Evolutionary conservation across 176 grass and related monocot genomes (phyloP).

Genomic region (Cymbopogon citratus): DNA sequence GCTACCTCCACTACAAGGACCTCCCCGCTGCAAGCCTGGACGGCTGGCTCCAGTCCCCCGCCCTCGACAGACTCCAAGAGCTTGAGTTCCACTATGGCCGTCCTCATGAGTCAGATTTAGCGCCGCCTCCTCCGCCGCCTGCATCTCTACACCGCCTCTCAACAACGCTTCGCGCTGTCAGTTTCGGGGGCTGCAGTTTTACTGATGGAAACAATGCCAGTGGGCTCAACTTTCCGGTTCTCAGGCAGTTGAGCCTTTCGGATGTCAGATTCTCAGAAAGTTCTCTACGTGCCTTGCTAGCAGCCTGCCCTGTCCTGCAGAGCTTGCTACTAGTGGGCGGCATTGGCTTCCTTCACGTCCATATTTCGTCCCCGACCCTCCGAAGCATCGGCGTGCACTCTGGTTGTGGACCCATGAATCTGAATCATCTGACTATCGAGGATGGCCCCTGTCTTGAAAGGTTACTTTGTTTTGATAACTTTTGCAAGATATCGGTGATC

Average conservation of each 20-base stretch:
- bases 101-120: background rate
- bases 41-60: background rate
- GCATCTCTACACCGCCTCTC: background rate
- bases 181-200: background rate
- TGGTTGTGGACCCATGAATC: background rate
- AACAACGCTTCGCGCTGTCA: background rate
- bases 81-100: too few species aligned
- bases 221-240: background rate
- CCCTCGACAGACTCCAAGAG: background rate
- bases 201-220: background rate
- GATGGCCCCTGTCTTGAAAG: background rate
- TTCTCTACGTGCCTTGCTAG: background rate
- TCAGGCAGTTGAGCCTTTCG: background rate
- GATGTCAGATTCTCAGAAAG: background rate
- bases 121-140: too few species aligned
- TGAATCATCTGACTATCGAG: background rate
- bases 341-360: background rate
- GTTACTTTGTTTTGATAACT: background rate
- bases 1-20: background rate
- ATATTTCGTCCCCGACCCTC: background rate
- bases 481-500: background rate
- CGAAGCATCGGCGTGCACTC: background rate
- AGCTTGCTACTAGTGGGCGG: background rate
- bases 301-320: background rate
- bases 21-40: background rate